These are phyloP conservation scores for Phialophora expanda DNA, from an alignment of 2,329 filamentous ascomycete genomes.

Conservation along the genomic window DNA sequence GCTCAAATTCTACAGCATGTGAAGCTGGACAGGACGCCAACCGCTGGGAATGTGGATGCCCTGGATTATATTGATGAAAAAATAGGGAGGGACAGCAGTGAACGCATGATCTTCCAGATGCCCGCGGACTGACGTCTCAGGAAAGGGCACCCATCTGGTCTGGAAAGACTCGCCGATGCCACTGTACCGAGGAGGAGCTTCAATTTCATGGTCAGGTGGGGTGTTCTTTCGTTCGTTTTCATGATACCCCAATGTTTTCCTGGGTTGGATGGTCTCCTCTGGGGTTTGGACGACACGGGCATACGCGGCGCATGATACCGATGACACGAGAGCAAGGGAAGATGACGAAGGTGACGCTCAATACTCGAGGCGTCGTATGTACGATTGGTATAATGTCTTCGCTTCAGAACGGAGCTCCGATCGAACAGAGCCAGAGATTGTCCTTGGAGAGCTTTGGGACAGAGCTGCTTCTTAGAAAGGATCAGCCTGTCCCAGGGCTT, in stretches of 20 bases:
- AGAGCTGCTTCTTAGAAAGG: not conserved
- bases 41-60: slow-evolving; percentile 21
- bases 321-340: not conserved
- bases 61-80: slow-evolving; percentile 37
- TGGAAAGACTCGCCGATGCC: not conserved
- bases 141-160: not conserved
- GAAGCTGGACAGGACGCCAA: slow-evolving; percentile 34
- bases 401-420: too few species aligned
- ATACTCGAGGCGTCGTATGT: not conserved
- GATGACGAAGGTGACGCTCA: not conserved
- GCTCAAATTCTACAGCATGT: slow-evolving; percentile 35
- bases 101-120: slow-evolving; percentile 31
- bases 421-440: not conserved
- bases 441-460: not conserved
- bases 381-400: not conserved
- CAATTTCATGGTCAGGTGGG: not conserved
- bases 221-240: not conserved
- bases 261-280: not conserved
- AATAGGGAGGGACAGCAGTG: slow-evolving; percentile 9
- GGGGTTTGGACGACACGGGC: not conserved
- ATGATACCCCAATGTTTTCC: slow-evolving; percentile 4
- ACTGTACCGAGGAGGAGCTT: not conserved
- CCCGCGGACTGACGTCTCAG: slow-evolving; percentile 32
- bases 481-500: not conserved
- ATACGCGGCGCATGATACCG: not conserved